Evolutionary conservation across 2,329 filamentous ascomycete genomes (phyloP).

Genomic region (Cordyceps militaris): DNA sequence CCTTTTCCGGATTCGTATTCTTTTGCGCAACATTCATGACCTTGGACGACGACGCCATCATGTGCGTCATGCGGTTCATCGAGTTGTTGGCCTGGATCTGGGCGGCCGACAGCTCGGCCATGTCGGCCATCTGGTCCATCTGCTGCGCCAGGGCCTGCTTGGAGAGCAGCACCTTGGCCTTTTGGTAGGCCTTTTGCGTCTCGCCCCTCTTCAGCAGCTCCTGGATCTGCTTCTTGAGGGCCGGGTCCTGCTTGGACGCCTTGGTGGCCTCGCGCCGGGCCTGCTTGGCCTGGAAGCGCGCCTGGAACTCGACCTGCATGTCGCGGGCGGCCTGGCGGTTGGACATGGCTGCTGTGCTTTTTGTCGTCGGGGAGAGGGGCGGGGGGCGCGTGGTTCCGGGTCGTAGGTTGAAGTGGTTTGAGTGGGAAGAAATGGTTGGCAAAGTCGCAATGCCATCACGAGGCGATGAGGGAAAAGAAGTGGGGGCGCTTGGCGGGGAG

Average conservation of each 20-base stretch:
- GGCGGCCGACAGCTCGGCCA: conserved; percentile 52
- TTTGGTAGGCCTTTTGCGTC: conserved; percentile 56
- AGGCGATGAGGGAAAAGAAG: neutral
- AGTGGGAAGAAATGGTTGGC: neutral
- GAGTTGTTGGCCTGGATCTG: conserved; percentile 59
- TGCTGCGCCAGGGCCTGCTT: conserved; percentile 56
- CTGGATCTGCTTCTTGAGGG: conserved; percentile 57
- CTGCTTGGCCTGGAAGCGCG: conserved; percentile 56
- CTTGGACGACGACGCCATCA: conserved; percentile 53
- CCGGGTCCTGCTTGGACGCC: conserved; percentile 52
- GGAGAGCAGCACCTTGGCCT: conserved; percentile 54
- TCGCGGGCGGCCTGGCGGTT: conserved; percentile 53
- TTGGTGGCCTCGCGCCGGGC: conserved; percentile 54
- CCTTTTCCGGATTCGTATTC: conserved; percentile 52
- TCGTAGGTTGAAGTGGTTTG: neutral
- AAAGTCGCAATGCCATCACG: neutral
- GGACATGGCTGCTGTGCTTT: conserved; percentile 37
- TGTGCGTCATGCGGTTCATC: conserved; percentile 58
- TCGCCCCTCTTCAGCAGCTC: conserved; percentile 57
- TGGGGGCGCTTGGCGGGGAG: too few relatives aligned
- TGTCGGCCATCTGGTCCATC: conserved; percentile 59
- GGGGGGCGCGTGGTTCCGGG: neutral
- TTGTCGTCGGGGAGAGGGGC: neutral
- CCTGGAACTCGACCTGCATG: conserved; percentile 58
- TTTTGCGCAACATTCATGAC: conserved; percentile 53